phyloP scores from a whole-genome alignment of 768 basidiomycete genomes.

The Podaxis pistillaris region DNA sequence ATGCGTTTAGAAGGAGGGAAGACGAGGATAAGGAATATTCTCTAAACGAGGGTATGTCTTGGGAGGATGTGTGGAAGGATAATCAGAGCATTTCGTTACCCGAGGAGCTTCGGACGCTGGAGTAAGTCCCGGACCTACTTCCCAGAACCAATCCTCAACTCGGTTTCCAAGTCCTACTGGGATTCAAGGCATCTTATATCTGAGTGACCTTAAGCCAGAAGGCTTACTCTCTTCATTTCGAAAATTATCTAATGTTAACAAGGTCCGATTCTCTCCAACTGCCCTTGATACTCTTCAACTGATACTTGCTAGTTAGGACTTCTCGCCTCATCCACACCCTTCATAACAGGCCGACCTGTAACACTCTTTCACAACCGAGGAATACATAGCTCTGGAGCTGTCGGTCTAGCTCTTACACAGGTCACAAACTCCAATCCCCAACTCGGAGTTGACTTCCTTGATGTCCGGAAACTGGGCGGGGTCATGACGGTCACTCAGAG shows the following conservation, averaged over 20 bases:
- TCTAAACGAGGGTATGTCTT: slow-evolving; percentile 28
- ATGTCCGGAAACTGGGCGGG: slow-evolving; percentile 41
- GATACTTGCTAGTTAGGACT: slow-evolving; percentile 52
- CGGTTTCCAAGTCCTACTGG: slow-evolving; percentile 15
- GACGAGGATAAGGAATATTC: slow-evolving; percentile 10
- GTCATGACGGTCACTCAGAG: slow-evolving; percentile 58
- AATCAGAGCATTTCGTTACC: slow-evolving; percentile 21
- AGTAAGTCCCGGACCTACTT: slow-evolving; percentile 28
- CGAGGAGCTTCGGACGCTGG: slow-evolving; percentile 32
- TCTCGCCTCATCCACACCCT: slow-evolving; percentile 73
- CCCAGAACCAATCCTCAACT: slow-evolving; percentile 9
- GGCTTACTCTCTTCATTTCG: slow-evolving; percentile 47
- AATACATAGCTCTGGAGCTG: slow-evolving; percentile 62
- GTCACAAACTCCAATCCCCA: neutral
- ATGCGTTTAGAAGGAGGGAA: slow-evolving; percentile 48
- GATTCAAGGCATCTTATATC: slow-evolving; percentile 15
- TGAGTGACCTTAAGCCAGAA: slow-evolving; percentile 58
- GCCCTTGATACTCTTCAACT: neutral
- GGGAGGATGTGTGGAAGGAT: slow-evolving; percentile 53
- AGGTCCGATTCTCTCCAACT: slow-evolving; percentile 35
- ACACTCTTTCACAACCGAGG: slow-evolving; percentile 62
- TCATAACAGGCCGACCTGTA: slow-evolving; percentile 71
- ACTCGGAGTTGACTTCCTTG: slow-evolving; percentile 32
- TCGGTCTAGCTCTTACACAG: slow-evolving; percentile 54
- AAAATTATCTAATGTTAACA: slow-evolving; percentile 42